A percentile compares a stretch with the other conserved stretches of the same genome.
Conservation (phyloP, 495 filamentous ascomycete species). For the Cenococcum geophilum region DNA sequence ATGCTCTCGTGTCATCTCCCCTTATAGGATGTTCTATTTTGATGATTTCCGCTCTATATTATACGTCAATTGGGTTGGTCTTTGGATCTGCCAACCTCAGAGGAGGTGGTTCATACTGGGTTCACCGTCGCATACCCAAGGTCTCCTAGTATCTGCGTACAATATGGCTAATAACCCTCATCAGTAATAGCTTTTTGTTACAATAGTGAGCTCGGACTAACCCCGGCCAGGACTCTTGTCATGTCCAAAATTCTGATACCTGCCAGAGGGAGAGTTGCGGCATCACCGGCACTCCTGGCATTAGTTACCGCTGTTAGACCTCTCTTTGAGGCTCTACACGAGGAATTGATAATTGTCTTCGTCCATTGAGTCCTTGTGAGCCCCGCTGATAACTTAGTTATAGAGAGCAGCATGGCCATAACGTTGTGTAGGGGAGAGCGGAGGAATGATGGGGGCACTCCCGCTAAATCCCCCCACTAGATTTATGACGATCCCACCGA, state of each 20-base stretch:
- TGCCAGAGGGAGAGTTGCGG: constrained; percentile 49
- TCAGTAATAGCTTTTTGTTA: constrained; percentile 4
- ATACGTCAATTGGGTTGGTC: constrained; percentile 7
- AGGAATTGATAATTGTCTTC: not conserved
- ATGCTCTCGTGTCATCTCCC: constrained; percentile 91
- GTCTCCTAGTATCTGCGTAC: constrained; percentile 94
- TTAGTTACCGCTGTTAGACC: constrained; percentile 11
- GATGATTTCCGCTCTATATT: constrained; percentile 79
- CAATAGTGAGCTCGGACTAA: constrained; percentile 45
- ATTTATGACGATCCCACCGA: constrained; percentile 15
- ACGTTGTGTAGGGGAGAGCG: not conserved
- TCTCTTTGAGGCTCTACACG: not conserved
- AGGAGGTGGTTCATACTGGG: constrained; percentile 36
- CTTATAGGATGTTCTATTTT: constrained; percentile 90
- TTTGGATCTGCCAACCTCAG: constrained; percentile 20
- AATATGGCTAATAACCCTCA: constrained; percentile 67
- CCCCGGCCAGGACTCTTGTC: constrained; percentile 92
- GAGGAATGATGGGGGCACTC: not conserved
- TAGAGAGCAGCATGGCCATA: not conserved
- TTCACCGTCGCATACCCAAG: constrained; percentile 62
- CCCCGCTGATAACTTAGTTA: not conserved
- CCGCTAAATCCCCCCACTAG: constrained; percentile 3
- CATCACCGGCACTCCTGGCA: constrained; percentile 4
- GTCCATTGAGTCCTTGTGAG: constrained; percentile 14
- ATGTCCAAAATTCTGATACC: constrained; percentile 90